These are phyloP conservation scores for Gossypium herbaceum DNA, from an alignment of 345 rosid species.

Conservation along the genomic window DNA sequence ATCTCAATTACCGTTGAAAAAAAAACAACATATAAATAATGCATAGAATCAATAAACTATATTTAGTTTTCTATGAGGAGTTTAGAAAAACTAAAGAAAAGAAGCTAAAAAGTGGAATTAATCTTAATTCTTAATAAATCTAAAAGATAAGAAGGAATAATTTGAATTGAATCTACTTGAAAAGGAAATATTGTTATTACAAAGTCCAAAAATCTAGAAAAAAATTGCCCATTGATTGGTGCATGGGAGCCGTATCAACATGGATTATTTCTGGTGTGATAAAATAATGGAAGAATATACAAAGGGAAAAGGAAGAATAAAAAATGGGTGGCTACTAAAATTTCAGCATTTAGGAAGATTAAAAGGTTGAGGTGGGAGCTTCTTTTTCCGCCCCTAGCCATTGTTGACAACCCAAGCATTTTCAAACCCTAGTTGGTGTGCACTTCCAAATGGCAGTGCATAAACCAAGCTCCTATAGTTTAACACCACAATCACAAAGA, in stretches of 20 bases:
- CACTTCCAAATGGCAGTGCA: constrained; percentile 55
- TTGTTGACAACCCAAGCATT: constrained; percentile 53
- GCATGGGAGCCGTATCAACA: neutral
- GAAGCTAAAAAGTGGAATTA: no score
- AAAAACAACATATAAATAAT: no score
- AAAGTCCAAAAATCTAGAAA: neutral
- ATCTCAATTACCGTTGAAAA: no score
- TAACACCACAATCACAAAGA: neutral
- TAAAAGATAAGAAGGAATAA: no score
- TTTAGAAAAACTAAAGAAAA: no score
- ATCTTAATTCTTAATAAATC: no score
- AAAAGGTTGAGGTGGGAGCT: constrained; percentile 46
- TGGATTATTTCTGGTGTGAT: neutral
- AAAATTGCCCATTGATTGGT: neutral
- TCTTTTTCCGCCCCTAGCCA: constrained; percentile 38
- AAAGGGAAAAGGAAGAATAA: neutral
- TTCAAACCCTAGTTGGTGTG: constrained; percentile 62
- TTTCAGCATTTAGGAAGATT: constrained; percentile 51
- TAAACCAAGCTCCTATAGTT: constrained; percentile 41
- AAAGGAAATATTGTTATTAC: neutral
- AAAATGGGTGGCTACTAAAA: neutral
- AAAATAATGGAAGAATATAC: neutral
- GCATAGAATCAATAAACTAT: no score
- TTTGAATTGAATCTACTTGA: no score
- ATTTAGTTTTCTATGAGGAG: no score